These are phyloP conservation scores for Candolleomyces aberdarensis DNA, from an alignment of 768 basidiomycete species.

Conservation along the genomic window DNA sequence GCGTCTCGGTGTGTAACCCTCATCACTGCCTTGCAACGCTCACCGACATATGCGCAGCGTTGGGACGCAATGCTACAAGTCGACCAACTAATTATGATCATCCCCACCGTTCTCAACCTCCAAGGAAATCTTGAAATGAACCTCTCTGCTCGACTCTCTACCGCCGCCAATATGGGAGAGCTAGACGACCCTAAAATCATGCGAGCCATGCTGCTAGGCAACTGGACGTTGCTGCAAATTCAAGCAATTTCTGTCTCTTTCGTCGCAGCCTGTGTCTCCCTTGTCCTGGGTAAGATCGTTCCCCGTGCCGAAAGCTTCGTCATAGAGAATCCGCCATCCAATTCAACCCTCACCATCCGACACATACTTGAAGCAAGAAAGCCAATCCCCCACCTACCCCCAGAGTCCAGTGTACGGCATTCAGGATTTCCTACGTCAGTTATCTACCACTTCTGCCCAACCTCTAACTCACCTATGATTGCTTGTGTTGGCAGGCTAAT, in stretches of 20 bases:
- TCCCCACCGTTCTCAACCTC: constrained; percentile 90
- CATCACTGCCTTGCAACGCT: not conserved
- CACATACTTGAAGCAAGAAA: constrained; percentile 22
- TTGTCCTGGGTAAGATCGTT: constrained; percentile 65
- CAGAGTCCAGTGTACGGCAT: constrained; percentile 20
- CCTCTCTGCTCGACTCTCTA: constrained; percentile 91
- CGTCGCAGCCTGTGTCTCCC: constrained; percentile 75
- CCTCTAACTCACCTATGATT: constrained; percentile 1
- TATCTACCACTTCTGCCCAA: not conserved
- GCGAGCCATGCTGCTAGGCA: constrained; percentile 70
- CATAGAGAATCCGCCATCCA: constrained; percentile 12
- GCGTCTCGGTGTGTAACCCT: constrained; percentile 65
- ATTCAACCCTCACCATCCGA: constrained; percentile 12
- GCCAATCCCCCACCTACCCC: constrained; percentile 18
- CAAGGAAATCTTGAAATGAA: constrained; percentile 99
- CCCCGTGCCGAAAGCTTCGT: constrained; percentile 27
- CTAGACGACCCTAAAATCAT: constrained; percentile 71
- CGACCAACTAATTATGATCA: constrained; percentile 95
- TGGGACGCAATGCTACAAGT: constrained; percentile 90
- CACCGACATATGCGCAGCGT: constrained; percentile 38
- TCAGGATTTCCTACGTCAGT: constrained; percentile 37
- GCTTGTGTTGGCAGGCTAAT: constrained; percentile 48
- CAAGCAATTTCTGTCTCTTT: constrained; percentile 90
- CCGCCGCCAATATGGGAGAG: constrained; percentile 90
- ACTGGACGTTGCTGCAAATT: constrained; percentile 84